Conservation (phyloP, 1,284 basidiomycete species). For the Hortiboletus rubellus region DNA sequence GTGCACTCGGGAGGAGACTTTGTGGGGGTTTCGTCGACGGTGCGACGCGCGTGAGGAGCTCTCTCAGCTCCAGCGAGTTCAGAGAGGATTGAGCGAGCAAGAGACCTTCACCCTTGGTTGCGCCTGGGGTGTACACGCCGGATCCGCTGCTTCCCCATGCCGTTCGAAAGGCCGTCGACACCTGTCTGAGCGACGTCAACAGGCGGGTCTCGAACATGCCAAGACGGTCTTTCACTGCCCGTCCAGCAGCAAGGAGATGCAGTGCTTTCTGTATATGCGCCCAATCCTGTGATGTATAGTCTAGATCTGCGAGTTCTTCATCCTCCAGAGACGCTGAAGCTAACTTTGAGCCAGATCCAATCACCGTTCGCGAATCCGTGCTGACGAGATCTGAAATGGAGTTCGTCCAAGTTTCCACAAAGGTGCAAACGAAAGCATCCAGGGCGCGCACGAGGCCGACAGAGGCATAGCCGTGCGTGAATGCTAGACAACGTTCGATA, state of each 20-base stretch:
- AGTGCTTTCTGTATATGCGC: slow-evolving; percentile 77
- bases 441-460: slow-evolving; percentile 71
- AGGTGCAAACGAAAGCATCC: slow-evolving; percentile 64
- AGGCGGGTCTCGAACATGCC: slow-evolving; percentile 69
- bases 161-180: slow-evolving; percentile 57
- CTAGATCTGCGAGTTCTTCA: slow-evolving; percentile 68
- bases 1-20: slow-evolving; percentile 55
- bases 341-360: slow-evolving; percentile 19
- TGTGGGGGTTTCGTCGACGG: slow-evolving; percentile 26
- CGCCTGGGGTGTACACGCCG: slow-evolving; percentile 56
- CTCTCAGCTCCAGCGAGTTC: slow-evolving; percentile 76
- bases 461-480: slow-evolving; percentile 87
- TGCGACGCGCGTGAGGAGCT: slow-evolving; percentile 56
- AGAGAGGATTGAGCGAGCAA: slow-evolving; percentile 79
- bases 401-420: slow-evolving; percentile 64
- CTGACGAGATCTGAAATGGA: slow-evolving; percentile 46
- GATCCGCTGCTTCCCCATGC: slow-evolving; percentile 51
- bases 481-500: slow-evolving; percentile 66
- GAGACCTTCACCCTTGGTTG: slow-evolving; percentile 68
- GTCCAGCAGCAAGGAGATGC: slow-evolving; percentile 79
- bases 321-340: slow-evolving; percentile 35
- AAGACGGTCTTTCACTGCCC: slow-evolving; percentile 68
- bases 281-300: slow-evolving; percentile 89
- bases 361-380: slow-evolving; percentile 15
- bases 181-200: slow-evolving; percentile 55